Evolutionary conservation across 495 filamentous ascomycete species (phyloP).

Genomic region (Cercophora scortea): DNA sequence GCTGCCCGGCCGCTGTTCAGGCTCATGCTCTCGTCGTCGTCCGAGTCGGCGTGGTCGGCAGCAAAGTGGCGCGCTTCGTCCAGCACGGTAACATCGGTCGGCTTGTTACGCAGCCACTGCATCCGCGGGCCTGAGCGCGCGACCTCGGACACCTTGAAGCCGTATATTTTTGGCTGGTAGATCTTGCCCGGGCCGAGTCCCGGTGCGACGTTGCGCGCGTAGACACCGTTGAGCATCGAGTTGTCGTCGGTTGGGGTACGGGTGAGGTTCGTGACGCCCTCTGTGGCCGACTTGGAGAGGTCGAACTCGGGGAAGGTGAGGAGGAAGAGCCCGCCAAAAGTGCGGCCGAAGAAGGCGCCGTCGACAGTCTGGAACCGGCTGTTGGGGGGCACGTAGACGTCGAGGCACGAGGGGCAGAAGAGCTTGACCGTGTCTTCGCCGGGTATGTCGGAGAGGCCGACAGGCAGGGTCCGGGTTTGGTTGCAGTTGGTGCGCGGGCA

Average conservation of each 20-base stretch:
- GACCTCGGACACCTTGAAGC: constrained; percentile 84
- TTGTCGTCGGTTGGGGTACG: constrained; percentile 33
- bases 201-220: constrained; percentile 73
- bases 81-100: constrained; percentile 66
- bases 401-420: constrained; percentile 93
- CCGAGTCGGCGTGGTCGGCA: constrained; percentile 36
- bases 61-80: constrained; percentile 65
- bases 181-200: constrained; percentile 76
- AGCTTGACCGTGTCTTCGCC: constrained; percentile 97
- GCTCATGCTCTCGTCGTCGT: constrained; percentile 40
- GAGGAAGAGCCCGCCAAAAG: constrained; percentile 87
- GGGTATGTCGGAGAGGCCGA: constrained; percentile 86
- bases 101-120: constrained; percentile 89
- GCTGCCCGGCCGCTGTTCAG: constrained; percentile 25
- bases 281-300: constrained; percentile 48
- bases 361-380: constrained; percentile 97
- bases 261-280: constrained; percentile 31
- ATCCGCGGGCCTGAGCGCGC: constrained; percentile 85
- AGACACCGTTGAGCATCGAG: constrained; percentile 72
- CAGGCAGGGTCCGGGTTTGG: constrained; percentile 79
- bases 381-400: constrained; percentile 96
- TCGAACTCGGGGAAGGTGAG: constrained; percentile 97
- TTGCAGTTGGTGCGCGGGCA: constrained; percentile 89
- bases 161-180: constrained; percentile 94
- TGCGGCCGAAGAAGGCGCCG: constrained; percentile 95